phyloP scores from a whole-genome alignment of 495 filamentous ascomycete genomes.

The Podospora tetraspora region DNA sequence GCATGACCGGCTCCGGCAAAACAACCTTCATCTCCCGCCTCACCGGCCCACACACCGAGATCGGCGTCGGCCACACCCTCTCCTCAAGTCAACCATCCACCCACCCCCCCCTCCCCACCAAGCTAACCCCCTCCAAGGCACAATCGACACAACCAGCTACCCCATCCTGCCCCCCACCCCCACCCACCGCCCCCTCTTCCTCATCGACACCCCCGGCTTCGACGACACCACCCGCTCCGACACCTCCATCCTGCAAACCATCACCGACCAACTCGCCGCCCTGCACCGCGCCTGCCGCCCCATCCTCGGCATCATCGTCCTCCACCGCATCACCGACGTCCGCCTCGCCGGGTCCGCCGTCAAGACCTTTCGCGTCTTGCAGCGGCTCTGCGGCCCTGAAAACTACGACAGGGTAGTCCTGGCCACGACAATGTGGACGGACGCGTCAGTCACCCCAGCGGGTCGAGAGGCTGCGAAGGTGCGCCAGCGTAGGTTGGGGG shows the following conservation, averaged over 20 bases:
- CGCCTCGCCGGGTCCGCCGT: slow-evolving; percentile 36
- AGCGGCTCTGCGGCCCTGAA: slow-evolving; percentile 37
- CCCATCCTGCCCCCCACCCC: background rate
- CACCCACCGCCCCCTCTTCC: slow-evolving; percentile 8
- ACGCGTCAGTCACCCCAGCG: background rate
- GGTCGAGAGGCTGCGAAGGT: background rate
- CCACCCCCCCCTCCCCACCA: too few relatives aligned
- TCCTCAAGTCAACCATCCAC: slow-evolving; percentile 1
- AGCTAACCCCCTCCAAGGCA: slow-evolving; percentile 2
- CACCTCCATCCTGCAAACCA: slow-evolving; percentile 36
- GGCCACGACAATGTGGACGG: slow-evolving; percentile 41
- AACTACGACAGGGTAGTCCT: slow-evolving; percentile 38
- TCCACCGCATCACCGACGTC: slow-evolving; percentile 16
- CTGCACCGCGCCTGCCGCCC: background rate
- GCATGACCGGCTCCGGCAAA: slow-evolving; percentile 7
- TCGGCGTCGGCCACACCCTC: background rate
- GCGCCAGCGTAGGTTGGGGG: background rate
- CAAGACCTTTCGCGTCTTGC: slow-evolving; percentile 42
- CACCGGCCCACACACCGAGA: slow-evolving; percentile 35
- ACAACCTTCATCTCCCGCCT: slow-evolving; percentile 3
- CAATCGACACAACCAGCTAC: slow-evolving; percentile 3
- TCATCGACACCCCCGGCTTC: slow-evolving; percentile 50
- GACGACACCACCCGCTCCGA: slow-evolving; percentile 44
- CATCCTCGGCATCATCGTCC: slow-evolving; percentile 15
- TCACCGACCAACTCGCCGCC: slow-evolving; percentile 19